Evolutionary conservation across 306 rosid genomes (phyloP).

Genomic region (Cicer pinnatifidum): DNA sequence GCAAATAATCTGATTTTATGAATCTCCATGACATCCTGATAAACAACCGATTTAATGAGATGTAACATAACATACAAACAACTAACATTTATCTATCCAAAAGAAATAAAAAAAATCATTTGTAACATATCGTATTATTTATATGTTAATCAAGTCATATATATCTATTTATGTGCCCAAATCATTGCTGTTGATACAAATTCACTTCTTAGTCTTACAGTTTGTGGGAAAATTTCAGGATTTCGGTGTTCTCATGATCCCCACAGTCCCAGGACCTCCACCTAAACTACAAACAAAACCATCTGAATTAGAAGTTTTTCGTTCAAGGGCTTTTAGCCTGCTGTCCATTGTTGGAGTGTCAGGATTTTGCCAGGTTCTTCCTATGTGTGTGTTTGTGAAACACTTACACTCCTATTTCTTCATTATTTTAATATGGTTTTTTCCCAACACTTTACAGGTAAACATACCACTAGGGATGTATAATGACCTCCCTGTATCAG

Average conservation of each 20-base stretch:
- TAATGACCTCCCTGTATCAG: conserved; percentile 66
- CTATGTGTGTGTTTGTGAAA: conserved; percentile 8
- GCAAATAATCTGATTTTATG: background rate
- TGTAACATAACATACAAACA: background rate
- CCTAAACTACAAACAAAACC: conserved; percentile 67
- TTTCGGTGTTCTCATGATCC: conserved; percentile 74
- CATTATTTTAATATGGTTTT: conserved; percentile 7
- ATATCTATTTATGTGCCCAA: no score
- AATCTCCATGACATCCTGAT: background rate
- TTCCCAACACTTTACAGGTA: conserved; percentile 55
- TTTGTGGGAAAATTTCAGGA: conserved; percentile 58
- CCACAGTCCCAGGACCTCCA: conserved; percentile 88
- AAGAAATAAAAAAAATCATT: no score
- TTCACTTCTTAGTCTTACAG: background rate
- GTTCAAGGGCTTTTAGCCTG: conserved; percentile 71
- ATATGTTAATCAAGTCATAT: background rate
- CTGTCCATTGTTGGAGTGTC: conserved; percentile 87
- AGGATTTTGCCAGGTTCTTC: conserved; percentile 83
- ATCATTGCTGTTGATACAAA: no score
- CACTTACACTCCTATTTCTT: background rate
- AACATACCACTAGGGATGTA: conserved; percentile 76
- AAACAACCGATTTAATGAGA: background rate
- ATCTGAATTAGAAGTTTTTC: conserved; percentile 58
- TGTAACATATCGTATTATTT: background rate
- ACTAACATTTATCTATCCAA: no score